A percentile compares a stretch with the other conserved stretches of the same genome.
phyloP scores from a whole-genome alignment of 1,139 yeast genomes.

The Diutina pseudorugosa region DNA sequence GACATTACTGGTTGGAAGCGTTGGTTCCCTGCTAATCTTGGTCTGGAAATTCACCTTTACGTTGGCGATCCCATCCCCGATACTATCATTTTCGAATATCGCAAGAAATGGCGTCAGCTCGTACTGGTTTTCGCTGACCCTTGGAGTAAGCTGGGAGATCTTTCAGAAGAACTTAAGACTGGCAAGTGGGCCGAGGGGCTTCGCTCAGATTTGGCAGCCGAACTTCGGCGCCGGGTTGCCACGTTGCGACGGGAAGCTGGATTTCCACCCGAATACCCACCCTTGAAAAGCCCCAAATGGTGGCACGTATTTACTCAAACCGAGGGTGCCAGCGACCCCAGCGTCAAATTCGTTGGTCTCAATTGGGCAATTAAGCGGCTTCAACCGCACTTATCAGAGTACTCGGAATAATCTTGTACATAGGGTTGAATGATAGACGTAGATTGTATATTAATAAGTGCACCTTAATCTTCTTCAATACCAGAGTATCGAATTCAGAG shows the following conservation, averaged over 20 bases:
- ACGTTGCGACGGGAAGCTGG: slow-evolving; percentile 40
- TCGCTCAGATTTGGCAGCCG: slow-evolving; percentile 61
- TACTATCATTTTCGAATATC: slow-evolving; percentile 39
- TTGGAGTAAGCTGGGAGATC: slow-evolving; percentile 35
- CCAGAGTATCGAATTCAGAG: too few species aligned
- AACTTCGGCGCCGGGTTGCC: slow-evolving; percentile 52
- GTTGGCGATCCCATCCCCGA: slow-evolving; percentile 69
- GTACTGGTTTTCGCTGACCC: slow-evolving; percentile 42
- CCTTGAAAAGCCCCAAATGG: slow-evolving; percentile 55
- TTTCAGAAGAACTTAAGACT: slow-evolving; percentile 46
- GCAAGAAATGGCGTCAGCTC: slow-evolving; percentile 57
- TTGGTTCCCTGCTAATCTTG: slow-evolving; percentile 52
- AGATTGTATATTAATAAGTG: too few species aligned
- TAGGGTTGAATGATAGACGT: background rate
- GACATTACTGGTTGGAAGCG: slow-evolving; percentile 44
- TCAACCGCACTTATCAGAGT: slow-evolving; percentile 43
- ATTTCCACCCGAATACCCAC: slow-evolving; percentile 32
- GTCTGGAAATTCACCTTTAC: slow-evolving; percentile 54
- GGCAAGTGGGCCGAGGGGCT: slow-evolving; percentile 54
- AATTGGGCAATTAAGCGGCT: slow-evolving; percentile 72
- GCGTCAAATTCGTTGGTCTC: slow-evolving; percentile 55
- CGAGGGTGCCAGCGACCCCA: slow-evolving; percentile 59
- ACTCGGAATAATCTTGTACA: slow-evolving; percentile 5
- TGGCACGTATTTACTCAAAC: slow-evolving; percentile 57
- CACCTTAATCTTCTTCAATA: too few species aligned